phyloP scores from a whole-genome alignment of 768 basidiomycete species.

The Bullera alba region DNA sequence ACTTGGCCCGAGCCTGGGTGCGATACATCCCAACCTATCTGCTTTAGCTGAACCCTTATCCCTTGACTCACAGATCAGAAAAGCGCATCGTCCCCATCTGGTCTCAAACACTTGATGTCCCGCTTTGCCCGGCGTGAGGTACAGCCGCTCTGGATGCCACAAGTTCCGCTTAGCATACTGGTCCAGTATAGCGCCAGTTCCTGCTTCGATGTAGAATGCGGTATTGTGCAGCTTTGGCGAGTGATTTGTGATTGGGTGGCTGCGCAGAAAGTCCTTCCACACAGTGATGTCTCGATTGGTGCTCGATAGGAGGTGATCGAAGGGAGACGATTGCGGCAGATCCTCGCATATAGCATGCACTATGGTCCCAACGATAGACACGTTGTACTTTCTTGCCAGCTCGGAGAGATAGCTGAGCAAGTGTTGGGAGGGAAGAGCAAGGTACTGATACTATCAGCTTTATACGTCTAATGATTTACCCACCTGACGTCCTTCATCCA shows the following conservation, averaged over 20 bases:
- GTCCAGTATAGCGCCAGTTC: slow-evolving; percentile 19
- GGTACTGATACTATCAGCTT: slow-evolving; percentile 22
- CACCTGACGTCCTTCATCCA: slow-evolving; percentile 28
- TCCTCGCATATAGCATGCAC: slow-evolving; percentile 11
- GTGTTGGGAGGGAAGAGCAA: slow-evolving; percentile 22
- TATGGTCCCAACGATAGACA: slow-evolving; percentile 33
- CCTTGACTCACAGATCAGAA: slow-evolving; percentile 49
- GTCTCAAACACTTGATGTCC: slow-evolving; percentile 31
- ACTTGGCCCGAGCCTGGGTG: slow-evolving; percentile 27
- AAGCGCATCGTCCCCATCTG: slow-evolving; percentile 29
- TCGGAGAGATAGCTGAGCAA: slow-evolving; percentile 10
- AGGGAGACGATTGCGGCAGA: slow-evolving; percentile 12
- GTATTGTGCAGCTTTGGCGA: slow-evolving; percentile 18
- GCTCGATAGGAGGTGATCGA: slow-evolving; percentile 3
- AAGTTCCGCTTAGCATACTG: slow-evolving; percentile 37
- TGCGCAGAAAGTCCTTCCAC: slow-evolving; percentile 49
- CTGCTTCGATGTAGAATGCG: slow-evolving; percentile 34
- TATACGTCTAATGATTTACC: not conserved
- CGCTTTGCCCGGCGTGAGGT: slow-evolving; percentile 30
- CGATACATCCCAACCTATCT: slow-evolving; percentile 38
- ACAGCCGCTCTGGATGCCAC: slow-evolving; percentile 41
- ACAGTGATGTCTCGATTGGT: slow-evolving; percentile 5
- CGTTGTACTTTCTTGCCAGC: slow-evolving; percentile 17
- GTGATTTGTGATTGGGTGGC: slow-evolving; percentile 33
- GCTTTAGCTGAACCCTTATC: not conserved